Percentiles rank a stretch among this genome's conserved stretches.
Evolutionary conservation across 345 rosid genomes (phyloP).

Genomic region (Ricinus communis): DNA sequence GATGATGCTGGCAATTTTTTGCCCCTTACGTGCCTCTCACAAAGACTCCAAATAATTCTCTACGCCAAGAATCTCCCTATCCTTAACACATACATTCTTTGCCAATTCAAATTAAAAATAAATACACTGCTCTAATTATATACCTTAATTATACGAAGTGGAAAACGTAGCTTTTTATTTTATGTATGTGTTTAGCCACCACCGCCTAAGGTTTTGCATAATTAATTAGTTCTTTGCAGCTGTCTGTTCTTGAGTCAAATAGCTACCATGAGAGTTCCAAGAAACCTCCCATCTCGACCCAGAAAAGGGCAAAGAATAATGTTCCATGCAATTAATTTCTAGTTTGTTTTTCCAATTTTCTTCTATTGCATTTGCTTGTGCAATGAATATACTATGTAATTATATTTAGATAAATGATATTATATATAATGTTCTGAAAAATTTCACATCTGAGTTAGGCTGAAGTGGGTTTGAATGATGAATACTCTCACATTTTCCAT

Average conservation of each 20-base stretch:
- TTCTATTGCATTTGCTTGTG: too few relatives aligned
- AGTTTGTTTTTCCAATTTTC: too few relatives aligned
- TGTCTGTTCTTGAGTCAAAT: neutral
- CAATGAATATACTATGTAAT: too few relatives aligned
- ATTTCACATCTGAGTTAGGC: too few relatives aligned
- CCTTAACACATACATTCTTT: neutral
- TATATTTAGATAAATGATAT: too few relatives aligned
- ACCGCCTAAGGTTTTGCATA: neutral
- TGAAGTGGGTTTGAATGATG: too few relatives aligned
- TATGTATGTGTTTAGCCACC: neutral
- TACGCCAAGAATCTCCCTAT: conserved; percentile 35
- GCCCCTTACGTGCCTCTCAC: conserved; percentile 29
- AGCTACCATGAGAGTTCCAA: neutral
- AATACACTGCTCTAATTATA: neutral
- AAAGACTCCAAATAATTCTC: conserved; percentile 11
- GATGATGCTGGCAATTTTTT: conserved; percentile 21
- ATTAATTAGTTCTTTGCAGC: neutral
- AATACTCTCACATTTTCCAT: too few relatives aligned
- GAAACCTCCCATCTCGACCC: neutral
- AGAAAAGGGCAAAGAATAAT: neutral
- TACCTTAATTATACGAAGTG: neutral
- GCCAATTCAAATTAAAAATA: neutral
- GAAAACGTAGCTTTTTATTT: neutral
- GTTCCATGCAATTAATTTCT: neutral
- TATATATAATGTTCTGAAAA: too few relatives aligned